Evolutionary conservation across 1,139 yeast species (phyloP).

Genomic region (Pichia sp.): DNA sequence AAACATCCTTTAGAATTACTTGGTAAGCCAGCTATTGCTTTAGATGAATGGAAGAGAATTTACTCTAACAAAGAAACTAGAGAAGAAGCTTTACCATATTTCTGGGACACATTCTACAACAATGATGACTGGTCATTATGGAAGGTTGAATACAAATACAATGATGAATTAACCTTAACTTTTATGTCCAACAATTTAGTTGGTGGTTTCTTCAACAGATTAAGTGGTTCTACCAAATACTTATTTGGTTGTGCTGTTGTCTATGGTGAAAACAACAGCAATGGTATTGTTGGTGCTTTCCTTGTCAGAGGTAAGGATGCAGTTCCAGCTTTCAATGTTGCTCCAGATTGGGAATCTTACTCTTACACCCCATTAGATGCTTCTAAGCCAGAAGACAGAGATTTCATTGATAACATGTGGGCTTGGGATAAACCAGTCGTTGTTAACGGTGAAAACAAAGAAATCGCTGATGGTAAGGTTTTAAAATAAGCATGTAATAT

Average conservation of each 20-base stretch:
- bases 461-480: constrained; percentile 79
- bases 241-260: constrained; percentile 91
- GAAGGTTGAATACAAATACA: constrained; percentile 95
- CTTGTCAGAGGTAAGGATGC: constrained; percentile 91
- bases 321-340: constrained; percentile 92
- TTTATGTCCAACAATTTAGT: constrained; percentile 98
- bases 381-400: constrained; percentile 61
- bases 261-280: constrained; percentile 97
- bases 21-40: constrained; percentile 60
- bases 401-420: constrained; percentile 67
- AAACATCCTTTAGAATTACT: constrained; percentile 89
- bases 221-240: constrained; percentile 86
- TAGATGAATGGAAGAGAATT: constrained; percentile 95
- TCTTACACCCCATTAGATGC: constrained; percentile 62
- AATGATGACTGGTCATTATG: constrained; percentile 92
- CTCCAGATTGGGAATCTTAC: constrained; percentile 98
- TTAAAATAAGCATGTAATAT: constrained; percentile 45
- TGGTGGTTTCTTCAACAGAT: constrained; percentile 98
- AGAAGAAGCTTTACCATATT: constrained; percentile 91
- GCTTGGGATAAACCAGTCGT: constrained; percentile 79
- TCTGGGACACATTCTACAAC: constrained; percentile 89
- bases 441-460: constrained; percentile 58
- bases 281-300: constrained; percentile 95
- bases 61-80: constrained; percentile 98
- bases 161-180: constrained; percentile 93